Conservation (phyloP, 495 filamentous ascomycete species). For the Trichocladium antarcticum region DNA sequence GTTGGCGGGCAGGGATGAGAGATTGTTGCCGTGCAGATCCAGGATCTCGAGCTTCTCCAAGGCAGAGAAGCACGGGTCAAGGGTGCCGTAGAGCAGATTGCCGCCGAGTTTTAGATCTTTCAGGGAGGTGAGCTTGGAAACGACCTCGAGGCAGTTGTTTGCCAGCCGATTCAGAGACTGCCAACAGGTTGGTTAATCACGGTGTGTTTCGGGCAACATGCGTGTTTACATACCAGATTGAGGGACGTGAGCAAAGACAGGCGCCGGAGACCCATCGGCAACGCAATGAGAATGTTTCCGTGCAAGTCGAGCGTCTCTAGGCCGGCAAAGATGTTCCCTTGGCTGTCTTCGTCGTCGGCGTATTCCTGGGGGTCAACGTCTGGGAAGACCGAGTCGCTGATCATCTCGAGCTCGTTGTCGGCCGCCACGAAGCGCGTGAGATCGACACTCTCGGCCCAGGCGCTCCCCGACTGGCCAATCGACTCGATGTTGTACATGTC, state of each 20-base stretch:
- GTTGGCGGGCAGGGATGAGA: slow-evolving; percentile 63
- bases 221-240: slow-evolving; percentile 54
- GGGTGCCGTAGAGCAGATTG: slow-evolving; percentile 57
- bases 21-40: slow-evolving; percentile 69
- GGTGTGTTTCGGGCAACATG: neutral
- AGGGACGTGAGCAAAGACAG: slow-evolving; percentile 63
- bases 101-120: slow-evolving; percentile 72
- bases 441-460: slow-evolving; percentile 92
- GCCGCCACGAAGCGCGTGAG: slow-evolving; percentile 79
- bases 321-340: slow-evolving; percentile 70
- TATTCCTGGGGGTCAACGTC: slow-evolving; percentile 49
- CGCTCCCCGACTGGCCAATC: slow-evolving; percentile 39
- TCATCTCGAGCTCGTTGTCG: slow-evolving; percentile 74
- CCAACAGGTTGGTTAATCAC: slow-evolving; percentile 2
- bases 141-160: slow-evolving; percentile 56
- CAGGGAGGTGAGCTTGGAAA: slow-evolving; percentile 57
- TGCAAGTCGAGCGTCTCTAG: slow-evolving; percentile 77
- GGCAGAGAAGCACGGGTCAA: slow-evolving; percentile 46
- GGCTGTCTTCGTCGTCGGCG: slow-evolving; percentile 49
- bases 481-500: slow-evolving; percentile 76
- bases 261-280: slow-evolving; percentile 67
- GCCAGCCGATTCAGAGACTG: slow-evolving; percentile 70
- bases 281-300: slow-evolving; percentile 58
- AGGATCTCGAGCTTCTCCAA: slow-evolving; percentile 63
- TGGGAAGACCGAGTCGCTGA: slow-evolving; percentile 66